These are phyloP conservation scores for Cladobotryum mycophilum DNA, from an alignment of 2,329 filamentous ascomycete genomes.

Conservation along the genomic window DNA sequence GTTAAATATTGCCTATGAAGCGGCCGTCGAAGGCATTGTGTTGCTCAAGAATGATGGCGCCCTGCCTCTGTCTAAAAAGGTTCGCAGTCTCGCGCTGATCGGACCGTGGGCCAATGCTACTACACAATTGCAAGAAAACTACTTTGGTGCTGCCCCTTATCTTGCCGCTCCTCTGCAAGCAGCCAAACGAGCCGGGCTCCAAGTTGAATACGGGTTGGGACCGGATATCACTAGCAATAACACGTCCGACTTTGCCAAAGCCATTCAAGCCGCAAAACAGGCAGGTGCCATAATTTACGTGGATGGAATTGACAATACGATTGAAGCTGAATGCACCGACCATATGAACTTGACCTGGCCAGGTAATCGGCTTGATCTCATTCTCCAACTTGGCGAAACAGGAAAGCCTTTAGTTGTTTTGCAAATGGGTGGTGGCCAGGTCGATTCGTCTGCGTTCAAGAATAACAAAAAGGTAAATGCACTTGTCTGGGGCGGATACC, in stretches of 20 bases:
- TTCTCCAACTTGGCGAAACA: constrained; percentile 29
- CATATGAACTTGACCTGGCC: constrained; percentile 45
- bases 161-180: constrained; percentile 48
- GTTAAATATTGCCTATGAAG: constrained; percentile 20
- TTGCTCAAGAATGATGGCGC: constrained; percentile 56
- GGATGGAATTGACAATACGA: constrained; percentile 46
- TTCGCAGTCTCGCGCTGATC: constrained; percentile 17
- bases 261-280: constrained; percentile 31
- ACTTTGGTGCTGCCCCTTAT: constrained; percentile 42
- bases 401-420: constrained; percentile 45
- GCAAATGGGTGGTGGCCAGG: constrained; percentile 40
- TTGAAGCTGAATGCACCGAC: constrained; percentile 48
- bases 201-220: constrained; percentile 5
- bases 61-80: constrained; percentile 36
- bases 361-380: constrained; percentile 43
- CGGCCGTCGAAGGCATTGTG: constrained; percentile 55
- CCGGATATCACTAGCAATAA: background rate
- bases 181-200: constrained; percentile 14
- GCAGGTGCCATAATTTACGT: constrained; percentile 47
- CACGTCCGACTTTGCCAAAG: constrained; percentile 12
- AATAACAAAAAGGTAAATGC: constrained; percentile 40
- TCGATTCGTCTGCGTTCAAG: constrained; percentile 45
- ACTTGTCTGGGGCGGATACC: constrained; percentile 52
- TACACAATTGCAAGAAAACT: constrained; percentile 19
- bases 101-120: constrained; percentile 26